Percentiles rank a stretch among this genome's conserved stretches.
phyloP scores from a whole-genome alignment of 257 asterid genomes.

The Penstemon newberryi region DNA sequence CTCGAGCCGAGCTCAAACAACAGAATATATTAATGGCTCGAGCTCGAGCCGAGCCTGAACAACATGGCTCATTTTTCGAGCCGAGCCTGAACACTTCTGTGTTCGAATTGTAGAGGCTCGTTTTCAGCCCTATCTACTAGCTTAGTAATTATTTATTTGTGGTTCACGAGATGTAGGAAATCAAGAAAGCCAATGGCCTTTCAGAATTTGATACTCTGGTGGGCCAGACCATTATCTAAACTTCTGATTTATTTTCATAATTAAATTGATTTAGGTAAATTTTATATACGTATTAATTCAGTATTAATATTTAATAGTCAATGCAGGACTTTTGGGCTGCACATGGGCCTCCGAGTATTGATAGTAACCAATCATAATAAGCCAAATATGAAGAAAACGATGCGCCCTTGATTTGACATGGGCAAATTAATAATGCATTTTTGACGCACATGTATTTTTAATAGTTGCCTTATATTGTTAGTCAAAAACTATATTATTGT shows the following conservation, averaged over 20 bases:
- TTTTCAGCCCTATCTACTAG: too few relatives aligned
- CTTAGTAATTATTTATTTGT: background rate
- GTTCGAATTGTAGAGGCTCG: too few relatives aligned
- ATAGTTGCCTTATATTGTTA: too few relatives aligned
- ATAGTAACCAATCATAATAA: background rate
- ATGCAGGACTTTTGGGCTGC: background rate
- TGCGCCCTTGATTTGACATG: background rate
- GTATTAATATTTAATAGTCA: background rate
- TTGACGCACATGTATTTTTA: background rate
- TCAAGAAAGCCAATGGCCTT: slow-evolving; percentile 40
- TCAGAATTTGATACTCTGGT: slow-evolving; percentile 33
- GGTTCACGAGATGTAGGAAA: slow-evolving; percentile 31
- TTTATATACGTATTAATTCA: background rate
- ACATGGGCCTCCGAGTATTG: background rate
- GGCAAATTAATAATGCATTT: too few relatives aligned
- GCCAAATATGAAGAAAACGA: background rate
- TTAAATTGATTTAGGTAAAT: background rate
- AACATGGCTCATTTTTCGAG: too few relatives aligned
- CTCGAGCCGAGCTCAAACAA: too few relatives aligned
- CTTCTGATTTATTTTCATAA: background rate
- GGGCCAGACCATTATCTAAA: slow-evolving; percentile 33
- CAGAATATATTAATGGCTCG: too few relatives aligned
- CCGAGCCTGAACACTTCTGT: too few relatives aligned
- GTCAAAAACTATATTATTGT: too few relatives aligned
- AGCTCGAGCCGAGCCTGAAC: too few relatives aligned